Conservation (phyloP, 2,329 filamentous ascomycete species). For the Diaporthe velutina region DNA sequence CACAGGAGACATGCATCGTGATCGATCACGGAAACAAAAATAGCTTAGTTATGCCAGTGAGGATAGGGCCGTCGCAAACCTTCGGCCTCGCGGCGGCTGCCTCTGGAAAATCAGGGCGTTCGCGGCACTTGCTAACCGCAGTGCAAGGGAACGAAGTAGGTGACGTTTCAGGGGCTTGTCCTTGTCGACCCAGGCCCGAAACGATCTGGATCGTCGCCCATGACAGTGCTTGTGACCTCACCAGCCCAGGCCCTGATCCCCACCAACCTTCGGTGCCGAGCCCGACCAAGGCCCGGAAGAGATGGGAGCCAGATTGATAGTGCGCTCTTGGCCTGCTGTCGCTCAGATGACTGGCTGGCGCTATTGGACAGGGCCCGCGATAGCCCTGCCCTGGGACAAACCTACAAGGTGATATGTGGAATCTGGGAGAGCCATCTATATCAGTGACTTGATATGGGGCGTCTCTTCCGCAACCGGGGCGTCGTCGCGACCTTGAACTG, state of each 20-base stretch:
- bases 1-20: conserved; percentile 20
- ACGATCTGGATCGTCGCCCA: conserved; percentile 28
- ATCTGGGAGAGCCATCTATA: conserved; percentile 3
- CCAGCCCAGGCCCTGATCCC: conserved; percentile 10
- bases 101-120: conserved; percentile 3
- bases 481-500: not conserved
- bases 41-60: conserved; percentile 11
- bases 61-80: not conserved
- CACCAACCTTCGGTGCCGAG: conserved; percentile 27
- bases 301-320: conserved; percentile 29
- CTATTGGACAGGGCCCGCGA: conserved; percentile 34
- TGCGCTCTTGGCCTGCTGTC: conserved; percentile 11
- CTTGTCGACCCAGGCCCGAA: conserved; percentile 26
- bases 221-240: conserved; percentile 29
- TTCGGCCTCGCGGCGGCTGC: not conserved
- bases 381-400: conserved; percentile 25
- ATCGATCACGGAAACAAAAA: conserved; percentile 30
- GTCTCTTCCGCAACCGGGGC: conserved; percentile 16
- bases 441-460: conserved; percentile 14
- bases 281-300: conserved; percentile 27
- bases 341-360: conserved; percentile 16
- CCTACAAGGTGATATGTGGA: conserved; percentile 22
- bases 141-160: not conserved
- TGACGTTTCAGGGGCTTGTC: conserved; percentile 34
- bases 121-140: not conserved